Conservation (phyloP, 1,284 basidiomycete genomes). For the Tylopilus orsonianus region DNA sequence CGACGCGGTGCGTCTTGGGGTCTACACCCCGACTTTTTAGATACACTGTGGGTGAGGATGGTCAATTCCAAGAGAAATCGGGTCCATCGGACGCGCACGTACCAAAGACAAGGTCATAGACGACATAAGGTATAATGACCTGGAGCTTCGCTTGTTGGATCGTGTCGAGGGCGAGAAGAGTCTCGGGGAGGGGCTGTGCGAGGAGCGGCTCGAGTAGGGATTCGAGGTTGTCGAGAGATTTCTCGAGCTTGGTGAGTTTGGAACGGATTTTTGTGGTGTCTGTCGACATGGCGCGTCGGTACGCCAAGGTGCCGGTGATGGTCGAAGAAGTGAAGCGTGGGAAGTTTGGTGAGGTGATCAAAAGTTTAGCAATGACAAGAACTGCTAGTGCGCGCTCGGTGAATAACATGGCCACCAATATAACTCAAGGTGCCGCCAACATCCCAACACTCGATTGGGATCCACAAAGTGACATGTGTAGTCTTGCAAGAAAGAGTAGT, state of each 20-base stretch:
- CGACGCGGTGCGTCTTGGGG: slow-evolving; percentile 72
- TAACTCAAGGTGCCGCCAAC: too few relatives aligned
- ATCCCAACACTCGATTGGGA: too few relatives aligned
- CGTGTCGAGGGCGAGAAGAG: slow-evolving; percentile 59
- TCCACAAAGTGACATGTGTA: too few relatives aligned
- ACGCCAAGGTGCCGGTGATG: too few relatives aligned
- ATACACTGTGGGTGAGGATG: slow-evolving; percentile 53
- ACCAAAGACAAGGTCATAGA: slow-evolving; percentile 85
- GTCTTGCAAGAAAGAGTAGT: too few relatives aligned
- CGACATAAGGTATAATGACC: slow-evolving; percentile 70
- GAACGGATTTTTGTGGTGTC: slow-evolving; percentile 56
- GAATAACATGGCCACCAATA: too few relatives aligned
- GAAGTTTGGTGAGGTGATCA: too few relatives aligned
- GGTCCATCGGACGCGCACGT: slow-evolving; percentile 1
- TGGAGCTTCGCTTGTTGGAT: slow-evolving; percentile 82
- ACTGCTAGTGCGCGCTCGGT: too few relatives aligned
- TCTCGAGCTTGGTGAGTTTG: slow-evolving; percentile 50
- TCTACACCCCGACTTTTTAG: slow-evolving; percentile 75
- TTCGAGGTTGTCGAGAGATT: slow-evolving; percentile 68
- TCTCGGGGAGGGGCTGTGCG: slow-evolving; percentile 63
- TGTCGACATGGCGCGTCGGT: slow-evolving; percentile 45
- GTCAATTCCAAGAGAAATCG: not conserved
- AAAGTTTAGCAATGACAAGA: too few relatives aligned
- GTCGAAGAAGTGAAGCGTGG: too few relatives aligned
- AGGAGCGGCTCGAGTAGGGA: slow-evolving; percentile 61